Evolutionary conservation across 1,139 yeast genomes (phyloP), one percentile per base, ranked within the genome.

Genomic region (Suhomyces bolitotheri): DNA sequence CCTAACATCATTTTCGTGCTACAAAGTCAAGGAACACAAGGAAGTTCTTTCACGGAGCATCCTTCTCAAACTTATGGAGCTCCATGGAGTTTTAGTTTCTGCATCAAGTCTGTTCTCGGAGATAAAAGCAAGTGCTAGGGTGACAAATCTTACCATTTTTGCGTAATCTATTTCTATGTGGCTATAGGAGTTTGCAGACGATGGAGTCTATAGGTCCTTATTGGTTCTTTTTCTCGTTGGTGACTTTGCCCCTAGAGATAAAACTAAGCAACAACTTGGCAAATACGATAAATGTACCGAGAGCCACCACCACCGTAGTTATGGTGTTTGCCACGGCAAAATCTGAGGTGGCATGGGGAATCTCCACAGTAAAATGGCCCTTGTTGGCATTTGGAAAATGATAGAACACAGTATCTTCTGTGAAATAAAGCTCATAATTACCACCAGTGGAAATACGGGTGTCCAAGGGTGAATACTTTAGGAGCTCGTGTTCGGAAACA

Each of bases 361-460:
- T 54, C 3, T 27, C 31, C 10, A 44, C 43, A 5, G 32, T 36
- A 10, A 47, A 23, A 3, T 4, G 14, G 8, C 26, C 33, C 7
- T 13, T 11, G 11, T 19, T 30, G 19, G 15, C 34, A 24, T 33
- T 40, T 14, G 34, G 33, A 9, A 60, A 50, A 39, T 67, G 73
- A 43, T 66, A 71, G 40, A 67, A 70, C 2, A 66, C 70, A 0
- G 75, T 66, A 40, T 68, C 62, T 13, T 65, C 56, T 9, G 74
- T 66, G 47, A 71, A 71, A 38, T 58, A 66, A 12, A 53, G 47
- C 41, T 66, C 68, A 44, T 56, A 68, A 27, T 56, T 57, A 12
- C 69, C 71, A 1, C 73, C 73, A 12, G 61, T 43, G 11, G 45
- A 27, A 9, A 27, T 21, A 28, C 39, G 58, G 40, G 56, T 59